Evolutionary conservation across 2,329 filamentous ascomycete genomes (phyloP), one percentile per base, ranked within the genome.

Genomic region (Kalaharituber pfeilii): DNA sequence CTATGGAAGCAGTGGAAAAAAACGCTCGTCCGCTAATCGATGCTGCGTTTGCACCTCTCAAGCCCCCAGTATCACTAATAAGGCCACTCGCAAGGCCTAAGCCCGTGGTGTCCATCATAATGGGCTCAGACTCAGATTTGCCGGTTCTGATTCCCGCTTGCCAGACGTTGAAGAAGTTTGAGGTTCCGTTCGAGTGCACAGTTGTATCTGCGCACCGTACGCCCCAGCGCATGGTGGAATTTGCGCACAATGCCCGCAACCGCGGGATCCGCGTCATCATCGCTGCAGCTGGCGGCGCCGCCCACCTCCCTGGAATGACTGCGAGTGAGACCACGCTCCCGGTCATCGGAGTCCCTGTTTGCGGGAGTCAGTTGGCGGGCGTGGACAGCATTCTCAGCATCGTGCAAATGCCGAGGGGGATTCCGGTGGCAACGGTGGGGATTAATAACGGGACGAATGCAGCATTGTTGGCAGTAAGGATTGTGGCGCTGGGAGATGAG

Each of bases 121-220:
- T 89, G 84, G 86, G 85, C 33, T 89, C 84, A 1, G 82, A 86
- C 69, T 85, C 81, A 8, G 84, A 88, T 64, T 74, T 87, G 24
- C 76, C 75, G 1, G 77, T 84, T 15, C 76, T 88, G 36, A 74
- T 74, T 57, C 75, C 76, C 0, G 82, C 77, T 1, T 71, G 86
- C 20, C 75, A 82, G 55, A 74, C 86, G 29, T 74, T 88, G 2
- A 71, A 76, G 53, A 72, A 77, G n/a, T 82, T 89, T 57, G 66
- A 71, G n/a, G 82, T 91, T 9, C 80, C 83, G 0, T 84, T 79
- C 69, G 77, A 81, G 5, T 74, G 79, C 15, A 79, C 78, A 63
- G 88, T 91, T 65, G 88, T 84, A 0, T 88, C 84, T 1, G 86
- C 86, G 0, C 84, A 88, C 67, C 75, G 84, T 29, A 88, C 83